Percentiles rank a stretch among this genome's conserved stretches.
These are phyloP conservation scores for Coemansia sp. DNA, from an alignment of 192 early-diverging fungal genomes.

Conservation along the genomic window DNA sequence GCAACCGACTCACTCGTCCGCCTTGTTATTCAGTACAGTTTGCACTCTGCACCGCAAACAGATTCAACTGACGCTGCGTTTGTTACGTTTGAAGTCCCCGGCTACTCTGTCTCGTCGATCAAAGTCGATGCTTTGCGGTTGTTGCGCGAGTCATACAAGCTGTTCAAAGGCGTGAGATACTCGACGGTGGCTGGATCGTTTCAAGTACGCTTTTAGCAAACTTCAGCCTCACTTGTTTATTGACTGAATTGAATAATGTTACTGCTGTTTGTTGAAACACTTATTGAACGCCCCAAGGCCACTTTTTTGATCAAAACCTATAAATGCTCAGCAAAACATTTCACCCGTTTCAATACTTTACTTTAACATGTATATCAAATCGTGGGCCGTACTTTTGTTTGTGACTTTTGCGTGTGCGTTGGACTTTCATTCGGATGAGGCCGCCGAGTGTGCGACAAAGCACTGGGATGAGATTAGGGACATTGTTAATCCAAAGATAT, in stretches of 20 bases:
- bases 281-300: no score
- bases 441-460: conserved; percentile 24
- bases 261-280: no score
- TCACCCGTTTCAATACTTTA: neutral
- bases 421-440: conserved; percentile 41
- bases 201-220: conserved; percentile 33
- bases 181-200: conserved; percentile 36
- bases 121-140: conserved; percentile 43
- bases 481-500: conserved; percentile 31
- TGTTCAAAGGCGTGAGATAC: conserved; percentile 45
- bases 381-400: neutral
- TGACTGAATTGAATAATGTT: no score
- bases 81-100: conserved; percentile 42
- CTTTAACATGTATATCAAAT: conserved; percentile 11
- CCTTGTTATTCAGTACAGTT: conserved; percentile 25
- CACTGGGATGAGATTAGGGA: conserved; percentile 40
- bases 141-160: conserved; percentile 45
- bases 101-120: conserved; percentile 35
- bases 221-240: no score
- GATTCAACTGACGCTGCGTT: conserved; percentile 17
- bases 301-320: no score
- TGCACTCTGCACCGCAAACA: neutral
- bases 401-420: conserved; percentile 7
- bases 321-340: no score
- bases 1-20: conserved; percentile 13